phyloP scores from a whole-genome alignment of 495 filamentous ascomycete genomes.

The Tuber calosporum region DNA sequence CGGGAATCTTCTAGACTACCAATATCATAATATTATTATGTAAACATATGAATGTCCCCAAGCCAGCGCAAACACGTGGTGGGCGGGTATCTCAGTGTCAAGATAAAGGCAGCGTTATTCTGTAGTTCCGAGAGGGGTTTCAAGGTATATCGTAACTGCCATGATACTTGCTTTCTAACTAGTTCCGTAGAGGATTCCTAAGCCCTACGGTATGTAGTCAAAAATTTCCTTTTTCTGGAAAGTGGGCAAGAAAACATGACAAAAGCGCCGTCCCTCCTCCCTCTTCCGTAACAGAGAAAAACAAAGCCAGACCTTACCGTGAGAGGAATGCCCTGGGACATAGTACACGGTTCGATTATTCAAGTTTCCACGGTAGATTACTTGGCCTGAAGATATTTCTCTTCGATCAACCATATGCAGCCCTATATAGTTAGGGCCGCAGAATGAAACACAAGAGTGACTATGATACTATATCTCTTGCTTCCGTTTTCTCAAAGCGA shows the following conservation, averaged over 20 bases:
- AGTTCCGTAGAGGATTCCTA: not conserved
- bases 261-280: too few species aligned
- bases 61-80: not conserved
- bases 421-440: not conserved
- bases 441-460: not conserved
- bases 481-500: not conserved
- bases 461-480: too few species aligned
- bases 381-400: not conserved
- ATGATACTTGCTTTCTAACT: not conserved
- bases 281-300: not conserved
- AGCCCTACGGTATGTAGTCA: not conserved
- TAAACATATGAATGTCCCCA: not conserved
- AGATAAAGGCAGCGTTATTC: not conserved
- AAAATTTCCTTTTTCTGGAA: not conserved
- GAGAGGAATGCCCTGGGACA: not conserved
- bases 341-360: not conserved
- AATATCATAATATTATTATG: too few species aligned
- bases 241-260: not conserved
- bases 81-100: not conserved
- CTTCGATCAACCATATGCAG: not conserved
- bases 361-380: not conserved
- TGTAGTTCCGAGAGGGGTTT: not conserved
- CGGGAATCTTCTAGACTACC: not conserved
- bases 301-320: not conserved
- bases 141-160: not conserved